Base-by-base conservation (phyloP, 2,329 filamentous ascomycete genomes). In the Ciborinia camelliae region DNA sequence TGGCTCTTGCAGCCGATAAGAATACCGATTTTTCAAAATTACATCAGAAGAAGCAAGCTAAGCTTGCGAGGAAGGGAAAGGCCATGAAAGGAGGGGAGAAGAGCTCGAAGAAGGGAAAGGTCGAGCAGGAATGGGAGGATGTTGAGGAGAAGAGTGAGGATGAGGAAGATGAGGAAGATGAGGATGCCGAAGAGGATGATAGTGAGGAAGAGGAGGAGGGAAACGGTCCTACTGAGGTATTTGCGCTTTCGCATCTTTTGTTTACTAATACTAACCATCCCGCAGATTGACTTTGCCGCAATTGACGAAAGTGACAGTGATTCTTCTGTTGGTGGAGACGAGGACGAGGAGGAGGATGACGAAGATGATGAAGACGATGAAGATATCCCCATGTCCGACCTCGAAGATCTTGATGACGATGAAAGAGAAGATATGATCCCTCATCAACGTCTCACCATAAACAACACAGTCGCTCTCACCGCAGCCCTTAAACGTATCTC, bases 391-490 rank as follows among this genome's bases (percentile, higher is more conserved):
- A 85, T 97, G 69, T 96, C 92, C 39, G 93, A 97, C 72, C 87
- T 95, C 60, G 90, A 91, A 72, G 90, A 91, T 61, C 79, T 87
- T 35, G 80, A 90, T 62, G 91, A 90, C 26, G 90, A 91, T 68
- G 92, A 96, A 73, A 89, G 86, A 72, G 91, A 91, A 78, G 93
- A 97, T 74, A 85, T 97, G 48, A 86, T 96, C 67, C 91, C 92
- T 20, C 90, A 96, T 79, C 92, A 95, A 76, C 90, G 92, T 72
- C 88, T 97, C 70, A 97, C 93, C 62, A 98, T 98, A 81, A 97
- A 99, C 84, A 99, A 99, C 81, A 93, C 90, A 62, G 82, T 90
- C 70, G 95, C 94, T 41, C 90, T 99, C 60, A 85, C 86, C 70
- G 83, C 90, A 71, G 87, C 92, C 15, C 84, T 96, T 68, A 90